Evolutionary conservation across 1,139 yeast species (phyloP), one percentile per base, ranked within the genome.

Genomic region (Hanseniaspora sp.): DNA sequence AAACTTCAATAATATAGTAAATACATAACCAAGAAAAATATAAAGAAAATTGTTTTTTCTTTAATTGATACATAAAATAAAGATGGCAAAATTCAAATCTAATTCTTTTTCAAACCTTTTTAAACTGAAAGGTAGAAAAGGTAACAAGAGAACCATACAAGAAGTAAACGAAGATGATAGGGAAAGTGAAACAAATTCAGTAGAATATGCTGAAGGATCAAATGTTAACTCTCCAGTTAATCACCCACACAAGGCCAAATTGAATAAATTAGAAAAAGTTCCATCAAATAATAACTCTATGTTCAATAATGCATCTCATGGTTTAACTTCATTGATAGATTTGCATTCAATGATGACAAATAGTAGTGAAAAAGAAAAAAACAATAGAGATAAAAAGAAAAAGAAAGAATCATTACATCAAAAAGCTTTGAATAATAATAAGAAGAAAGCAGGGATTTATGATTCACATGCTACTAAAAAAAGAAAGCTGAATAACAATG

Each of bases 101-200:
- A 54, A 49, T 23, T 54, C 56, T 3, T 54, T 54, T 23, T 49
- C 54, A 13, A 54, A 54, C 31, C 48, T 54, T 15, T 54, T 54
- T 40, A 54, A 54, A n/a, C 18, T 54, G 28, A 51, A 51, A 23
- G 46, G 46, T 0, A 51, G 48, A 39, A 29, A 34, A n/a, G 56
- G 54, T 9, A 49, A 46, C 35, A 54, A 51, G 17, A 54, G 53
- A 46, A 49, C 47, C n/a, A 35, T 41, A 7, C 34, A 48, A 12
- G 54, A 54, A 12, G 48, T 46, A 12, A 52, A 52, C 13, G 51
- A 40, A 9, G 51, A 47, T 13, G 30, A 29, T n/a, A 15, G 42
- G 15, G 33, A 30, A 18, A 29, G 13, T 34, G 39, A 15, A 33
- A 13, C 40, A 7, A 47, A 15, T 38, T 23, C 23, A 23, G 23